Conservation (phyloP, 371 early-diverging fungal species). For the Rhizopus stolonifer region DNA sequence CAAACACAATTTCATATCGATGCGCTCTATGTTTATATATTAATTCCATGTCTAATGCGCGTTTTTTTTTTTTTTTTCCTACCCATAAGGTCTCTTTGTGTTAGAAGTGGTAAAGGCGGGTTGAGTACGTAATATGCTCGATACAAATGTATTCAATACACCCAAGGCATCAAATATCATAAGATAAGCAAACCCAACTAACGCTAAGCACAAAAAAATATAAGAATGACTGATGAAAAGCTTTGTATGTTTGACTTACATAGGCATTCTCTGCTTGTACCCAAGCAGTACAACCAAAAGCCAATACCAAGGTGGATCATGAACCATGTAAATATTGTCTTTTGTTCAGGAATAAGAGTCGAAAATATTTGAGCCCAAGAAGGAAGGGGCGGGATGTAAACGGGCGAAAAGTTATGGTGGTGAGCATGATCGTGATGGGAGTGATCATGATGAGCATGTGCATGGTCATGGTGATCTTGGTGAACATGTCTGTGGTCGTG, state of each 20-base stretch:
- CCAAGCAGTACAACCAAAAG: constrained; percentile 52
- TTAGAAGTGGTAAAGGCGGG: constrained; percentile 46
- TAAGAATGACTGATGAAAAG: too few relatives aligned
- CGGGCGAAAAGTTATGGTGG: constrained; percentile 38
- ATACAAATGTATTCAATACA: constrained; percentile 55
- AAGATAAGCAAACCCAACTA: constrained; percentile 56
- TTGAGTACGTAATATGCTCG: constrained; percentile 51
- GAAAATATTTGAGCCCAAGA: constrained; percentile 49
- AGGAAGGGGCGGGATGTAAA: constrained; percentile 37
- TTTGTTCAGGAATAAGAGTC: constrained; percentile 51
- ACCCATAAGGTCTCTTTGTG: constrained; percentile 64
- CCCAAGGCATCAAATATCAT: constrained; percentile 68
- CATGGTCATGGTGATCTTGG: constrained; percentile 22
- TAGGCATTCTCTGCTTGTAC: constrained; percentile 49
- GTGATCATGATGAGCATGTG: constrained; percentile 21
- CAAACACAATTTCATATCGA: constrained; percentile 62
- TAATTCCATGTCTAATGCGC: background rate
- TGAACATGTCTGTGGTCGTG: constrained; percentile 16
- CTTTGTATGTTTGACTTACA: constrained; percentile 46
- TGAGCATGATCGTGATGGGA: constrained; percentile 20
- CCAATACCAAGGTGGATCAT: constrained; percentile 47
- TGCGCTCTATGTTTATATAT: constrained; percentile 37
- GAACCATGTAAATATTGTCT: constrained; percentile 64
- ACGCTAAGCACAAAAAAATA: too few relatives aligned
- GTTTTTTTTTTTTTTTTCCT: constrained; percentile 7